These are phyloP conservation scores for Malus hybrid DNA, from an alignment of 331 rosid genomes.

Conservation along the genomic window DNA sequence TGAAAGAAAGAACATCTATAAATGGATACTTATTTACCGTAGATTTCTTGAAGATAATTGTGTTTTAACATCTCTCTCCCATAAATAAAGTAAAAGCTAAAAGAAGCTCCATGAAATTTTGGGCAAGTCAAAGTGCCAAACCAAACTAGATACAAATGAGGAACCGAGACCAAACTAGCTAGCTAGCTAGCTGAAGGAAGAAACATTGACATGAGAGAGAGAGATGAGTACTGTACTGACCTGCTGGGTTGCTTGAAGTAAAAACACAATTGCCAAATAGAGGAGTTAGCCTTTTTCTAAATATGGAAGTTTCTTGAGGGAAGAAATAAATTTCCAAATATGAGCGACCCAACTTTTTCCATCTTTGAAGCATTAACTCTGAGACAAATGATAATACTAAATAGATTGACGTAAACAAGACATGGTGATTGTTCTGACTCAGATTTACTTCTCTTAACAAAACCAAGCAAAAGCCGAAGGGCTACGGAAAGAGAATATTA, in stretches of 20 bases:
- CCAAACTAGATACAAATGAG: neutral
- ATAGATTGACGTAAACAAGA: slow-evolving; percentile 66
- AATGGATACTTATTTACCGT: too few relatives aligned
- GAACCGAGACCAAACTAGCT: neutral
- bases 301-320: slow-evolving; percentile 67
- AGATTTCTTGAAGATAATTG: neutral
- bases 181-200: neutral
- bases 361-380: slow-evolving; percentile 20
- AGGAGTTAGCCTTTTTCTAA: slow-evolving; percentile 30
- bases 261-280: slow-evolving; percentile 36
- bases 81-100: neutral
- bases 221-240: neutral
- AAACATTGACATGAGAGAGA: neutral
- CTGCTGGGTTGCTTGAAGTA: slow-evolving; percentile 56
- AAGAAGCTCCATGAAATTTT: neutral
- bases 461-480: slow-evolving; percentile 47
- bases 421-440: slow-evolving; percentile 56
- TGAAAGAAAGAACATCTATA: too few relatives aligned
- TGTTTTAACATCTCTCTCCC: neutral
- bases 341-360: slow-evolving; percentile 34
- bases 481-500: slow-evolving; percentile 36
- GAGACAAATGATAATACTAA: slow-evolving; percentile 30
- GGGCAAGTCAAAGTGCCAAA: neutral
- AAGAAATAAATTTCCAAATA: slow-evolving; percentile 37
- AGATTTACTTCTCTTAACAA: slow-evolving; percentile 59